These are phyloP conservation scores for Vaccinium myrtillus DNA, from an alignment of 148 eudicot genomes.

Conservation along the genomic window DNA sequence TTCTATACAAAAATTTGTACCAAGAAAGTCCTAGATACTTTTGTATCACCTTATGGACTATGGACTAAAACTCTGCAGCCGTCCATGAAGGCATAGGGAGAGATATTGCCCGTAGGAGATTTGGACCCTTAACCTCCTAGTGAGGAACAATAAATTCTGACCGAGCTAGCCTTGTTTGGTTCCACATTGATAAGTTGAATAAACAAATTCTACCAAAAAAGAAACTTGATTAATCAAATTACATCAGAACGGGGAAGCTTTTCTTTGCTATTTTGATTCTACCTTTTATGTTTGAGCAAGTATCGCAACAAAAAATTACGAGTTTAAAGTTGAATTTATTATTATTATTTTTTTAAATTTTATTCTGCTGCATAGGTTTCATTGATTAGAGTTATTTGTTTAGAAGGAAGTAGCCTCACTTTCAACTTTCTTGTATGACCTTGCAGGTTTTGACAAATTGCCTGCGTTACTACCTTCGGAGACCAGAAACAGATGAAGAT, in stretches of 20 bases:
- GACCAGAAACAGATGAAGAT: conserved; percentile 83
- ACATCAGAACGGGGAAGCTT: neutral
- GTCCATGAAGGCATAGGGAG: too few relatives aligned
- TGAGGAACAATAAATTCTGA: neutral
- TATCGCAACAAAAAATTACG: neutral
- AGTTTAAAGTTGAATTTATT: neutral
- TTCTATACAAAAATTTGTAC: too few relatives aligned
- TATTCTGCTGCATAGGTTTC: neutral
- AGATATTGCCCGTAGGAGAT: neutral
- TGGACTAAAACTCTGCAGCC: too few relatives aligned
- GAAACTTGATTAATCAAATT: too few relatives aligned
- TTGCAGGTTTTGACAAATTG: conserved; percentile 75
- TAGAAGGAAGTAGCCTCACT: neutral
- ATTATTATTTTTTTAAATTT: too few relatives aligned
- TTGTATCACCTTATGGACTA: too few relatives aligned
- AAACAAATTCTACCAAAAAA: neutral
- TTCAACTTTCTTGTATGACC: neutral
- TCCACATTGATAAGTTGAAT: neutral
- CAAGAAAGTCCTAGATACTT: too few relatives aligned
- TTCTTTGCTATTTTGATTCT: neutral
- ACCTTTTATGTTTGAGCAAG: neutral
- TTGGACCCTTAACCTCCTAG: neutral
- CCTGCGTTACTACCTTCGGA: conserved; percentile 81
- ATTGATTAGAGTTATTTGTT: neutral
- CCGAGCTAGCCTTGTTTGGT: neutral